Conservation (phyloP, 192 early-diverging fungal species). For the Tieghemiomyces parasiticus region DNA sequence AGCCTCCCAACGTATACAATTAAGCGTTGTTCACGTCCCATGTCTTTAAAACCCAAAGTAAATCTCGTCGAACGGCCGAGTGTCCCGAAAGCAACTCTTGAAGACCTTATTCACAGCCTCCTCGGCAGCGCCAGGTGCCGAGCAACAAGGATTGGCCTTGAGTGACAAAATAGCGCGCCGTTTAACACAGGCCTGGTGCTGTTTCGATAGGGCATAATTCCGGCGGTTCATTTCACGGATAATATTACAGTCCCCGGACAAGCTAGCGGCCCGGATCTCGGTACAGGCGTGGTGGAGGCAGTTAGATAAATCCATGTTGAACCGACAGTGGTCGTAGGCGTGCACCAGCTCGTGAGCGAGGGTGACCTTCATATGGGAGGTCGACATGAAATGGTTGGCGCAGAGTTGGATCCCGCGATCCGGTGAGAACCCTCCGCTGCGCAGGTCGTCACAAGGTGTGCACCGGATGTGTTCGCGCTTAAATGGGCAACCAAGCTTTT, state of each 20-base stretch:
- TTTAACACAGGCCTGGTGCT: slow-evolving; percentile 76
- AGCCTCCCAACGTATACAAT: too few species aligned
- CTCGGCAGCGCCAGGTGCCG: slow-evolving; percentile 60
- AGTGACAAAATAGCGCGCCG: slow-evolving; percentile 74
- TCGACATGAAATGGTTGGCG: slow-evolving; percentile 62
- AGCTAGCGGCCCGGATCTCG: slow-evolving; percentile 62
- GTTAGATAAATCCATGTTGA: slow-evolving; percentile 58
- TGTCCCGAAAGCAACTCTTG: slow-evolving; percentile 83
- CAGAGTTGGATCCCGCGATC: slow-evolving; percentile 72
- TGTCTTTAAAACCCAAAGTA: too few species aligned
- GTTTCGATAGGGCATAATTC: slow-evolving; percentile 51
- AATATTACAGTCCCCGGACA: slow-evolving; percentile 67
- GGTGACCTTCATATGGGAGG: slow-evolving; percentile 77
- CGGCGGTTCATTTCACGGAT: slow-evolving; percentile 49
- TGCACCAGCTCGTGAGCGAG: slow-evolving; percentile 90
- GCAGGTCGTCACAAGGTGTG: slow-evolving; percentile 61
- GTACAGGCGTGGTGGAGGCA: slow-evolving; percentile 67
- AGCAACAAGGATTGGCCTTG: slow-evolving; percentile 56
- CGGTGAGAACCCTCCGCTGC: slow-evolving; percentile 78
- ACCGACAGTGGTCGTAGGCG: slow-evolving; percentile 62
- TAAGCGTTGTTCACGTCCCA: too few species aligned
- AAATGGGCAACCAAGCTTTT: slow-evolving; percentile 46
- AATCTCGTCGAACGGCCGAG: slow-evolving; percentile 93
- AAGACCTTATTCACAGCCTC: slow-evolving; percentile 77
- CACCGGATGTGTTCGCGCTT: slow-evolving; percentile 52